Conservation (phyloP, 1,284 basidiomycete genomes). For the Trametes polyzona region DNA sequence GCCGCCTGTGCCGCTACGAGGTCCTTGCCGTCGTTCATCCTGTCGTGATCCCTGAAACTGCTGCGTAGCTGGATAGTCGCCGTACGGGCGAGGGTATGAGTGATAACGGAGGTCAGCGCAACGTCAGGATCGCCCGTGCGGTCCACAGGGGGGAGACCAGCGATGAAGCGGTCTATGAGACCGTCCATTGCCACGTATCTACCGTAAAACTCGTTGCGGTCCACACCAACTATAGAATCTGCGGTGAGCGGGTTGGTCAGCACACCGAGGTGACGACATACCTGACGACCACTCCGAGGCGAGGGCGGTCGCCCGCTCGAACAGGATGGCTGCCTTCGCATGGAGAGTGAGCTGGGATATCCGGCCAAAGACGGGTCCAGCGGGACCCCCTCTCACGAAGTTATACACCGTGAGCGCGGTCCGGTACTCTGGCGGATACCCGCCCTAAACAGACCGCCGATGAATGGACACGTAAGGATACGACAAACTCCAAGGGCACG, state of each 20-base stretch:
- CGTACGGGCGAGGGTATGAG: constrained; percentile 30
- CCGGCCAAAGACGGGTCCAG: constrained; percentile 23
- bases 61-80: constrained; percentile 34
- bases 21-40: constrained; percentile 28
- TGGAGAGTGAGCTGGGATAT: constrained; percentile 33
- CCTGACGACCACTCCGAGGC: constrained; percentile 31
- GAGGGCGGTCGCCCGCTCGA: constrained; percentile 40
- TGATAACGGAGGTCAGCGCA: constrained; percentile 27
- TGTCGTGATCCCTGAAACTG: constrained; percentile 22
- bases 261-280: constrained; percentile 6
- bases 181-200: constrained; percentile 27
- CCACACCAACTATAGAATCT: constrained; percentile 13
- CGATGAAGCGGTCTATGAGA: constrained; percentile 31
- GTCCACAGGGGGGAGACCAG: constrained; percentile 25
- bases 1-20: constrained; percentile 27
- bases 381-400: constrained; percentile 31
- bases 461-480: neutral
- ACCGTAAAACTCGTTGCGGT: constrained; percentile 27
- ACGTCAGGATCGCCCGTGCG: constrained; percentile 17
- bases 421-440: constrained; percentile 21
- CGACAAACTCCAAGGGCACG: constrained; percentile 1
- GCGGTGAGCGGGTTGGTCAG: neutral
- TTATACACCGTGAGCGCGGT: constrained; percentile 30
- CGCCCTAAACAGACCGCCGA: constrained; percentile 15
- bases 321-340: constrained; percentile 42